A percentile compares a stretch with the other conserved stretches of the same genome.
phyloP scores from a whole-genome alignment of 495 filamentous ascomycete genomes.

The Amphirosellinia nigrospora region DNA sequence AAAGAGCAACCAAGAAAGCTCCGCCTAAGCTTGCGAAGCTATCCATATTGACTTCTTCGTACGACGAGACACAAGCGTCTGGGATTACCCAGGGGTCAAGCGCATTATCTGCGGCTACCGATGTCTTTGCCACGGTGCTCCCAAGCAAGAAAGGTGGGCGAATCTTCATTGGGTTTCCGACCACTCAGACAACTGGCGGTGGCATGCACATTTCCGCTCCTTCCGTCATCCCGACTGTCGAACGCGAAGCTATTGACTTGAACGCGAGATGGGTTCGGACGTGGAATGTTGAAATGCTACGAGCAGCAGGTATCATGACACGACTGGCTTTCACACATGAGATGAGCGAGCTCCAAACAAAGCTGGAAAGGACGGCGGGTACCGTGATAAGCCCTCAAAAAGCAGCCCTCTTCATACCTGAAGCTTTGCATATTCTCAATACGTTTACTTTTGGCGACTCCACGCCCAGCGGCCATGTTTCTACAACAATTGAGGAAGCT shows the following conservation, averaged over 20 bases:
- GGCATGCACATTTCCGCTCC: constrained; percentile 98
- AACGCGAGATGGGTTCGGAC: constrained; percentile 91
- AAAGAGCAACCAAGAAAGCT: constrained; percentile 95
- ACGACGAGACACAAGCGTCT: constrained; percentile 77
- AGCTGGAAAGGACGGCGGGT: constrained; percentile 57
- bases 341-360: constrained; percentile 74
- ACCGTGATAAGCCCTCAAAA: constrained; percentile 51
- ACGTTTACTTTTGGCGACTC: constrained; percentile 89
- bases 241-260: constrained; percentile 94
- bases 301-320: constrained; percentile 87
- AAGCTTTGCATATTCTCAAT: constrained; percentile 76
- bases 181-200: constrained; percentile 92
- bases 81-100: constrained; percentile 51
- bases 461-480: constrained; percentile 81
- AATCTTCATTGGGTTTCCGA: constrained; percentile 98
- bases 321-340: constrained; percentile 86
- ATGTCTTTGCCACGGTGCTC: constrained; percentile 88
- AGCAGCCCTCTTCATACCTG: constrained; percentile 70
- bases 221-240: constrained; percentile 97
- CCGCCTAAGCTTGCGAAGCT: constrained; percentile 86
- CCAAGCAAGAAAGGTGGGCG: constrained; percentile 83
- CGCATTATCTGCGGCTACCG: constrained; percentile 60
- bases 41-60: constrained; percentile 86
- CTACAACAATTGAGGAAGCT: constrained; percentile 83
- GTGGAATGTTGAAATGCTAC: constrained; percentile 96